A percentile compares a stretch with the other conserved stretches of the same genome.
Evolutionary conservation across 805 yeast genomes (phyloP).

Genomic region (Brettanomyces nanus): DNA sequence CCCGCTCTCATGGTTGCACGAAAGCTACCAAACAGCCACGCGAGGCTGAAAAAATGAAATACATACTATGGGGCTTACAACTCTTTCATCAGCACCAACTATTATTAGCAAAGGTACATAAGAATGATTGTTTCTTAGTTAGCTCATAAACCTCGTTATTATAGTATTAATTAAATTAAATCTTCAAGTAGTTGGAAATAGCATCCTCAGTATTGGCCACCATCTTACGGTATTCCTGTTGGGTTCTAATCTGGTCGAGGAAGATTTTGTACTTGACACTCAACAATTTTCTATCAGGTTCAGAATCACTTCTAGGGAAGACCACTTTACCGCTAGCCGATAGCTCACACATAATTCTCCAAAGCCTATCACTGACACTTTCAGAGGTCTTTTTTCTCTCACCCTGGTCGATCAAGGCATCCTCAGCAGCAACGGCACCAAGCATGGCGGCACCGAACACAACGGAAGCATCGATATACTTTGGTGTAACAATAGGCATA

Average conservation of each 20-base stretch:
- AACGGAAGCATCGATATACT: conserved; percentile 94
- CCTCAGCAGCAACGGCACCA: conserved; percentile 89
- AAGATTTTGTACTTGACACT: conserved; percentile 77
- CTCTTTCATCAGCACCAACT: no score
- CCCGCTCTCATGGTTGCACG: no score
- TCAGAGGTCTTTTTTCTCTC: conserved; percentile 16
- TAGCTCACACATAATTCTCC: conserved; percentile 81
- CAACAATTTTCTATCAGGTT: conserved; percentile 64
- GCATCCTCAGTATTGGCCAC: conserved; percentile 44
- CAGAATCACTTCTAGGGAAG: conserved; percentile 47
- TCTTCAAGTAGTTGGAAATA: conserved; percentile 20
- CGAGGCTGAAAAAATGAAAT: no score
- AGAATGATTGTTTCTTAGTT: no score
- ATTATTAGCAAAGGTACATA: no score
- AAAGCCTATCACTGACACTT: conserved; percentile 54
- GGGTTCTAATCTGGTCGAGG: conserved; percentile 79
- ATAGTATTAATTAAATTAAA: no score
- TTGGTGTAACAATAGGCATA: conserved; percentile 83
- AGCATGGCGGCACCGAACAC: conserved; percentile 92
- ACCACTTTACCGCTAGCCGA: conserved; percentile 81
- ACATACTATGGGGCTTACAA: no score
- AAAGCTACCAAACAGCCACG: no score
- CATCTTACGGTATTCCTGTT: conserved; percentile 63
- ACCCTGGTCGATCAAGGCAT: conserved; percentile 30
- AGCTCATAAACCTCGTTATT: no score